phyloP scores from a whole-genome alignment of 2,329 filamentous ascomycete genomes.

The Nemania serpens region DNA sequence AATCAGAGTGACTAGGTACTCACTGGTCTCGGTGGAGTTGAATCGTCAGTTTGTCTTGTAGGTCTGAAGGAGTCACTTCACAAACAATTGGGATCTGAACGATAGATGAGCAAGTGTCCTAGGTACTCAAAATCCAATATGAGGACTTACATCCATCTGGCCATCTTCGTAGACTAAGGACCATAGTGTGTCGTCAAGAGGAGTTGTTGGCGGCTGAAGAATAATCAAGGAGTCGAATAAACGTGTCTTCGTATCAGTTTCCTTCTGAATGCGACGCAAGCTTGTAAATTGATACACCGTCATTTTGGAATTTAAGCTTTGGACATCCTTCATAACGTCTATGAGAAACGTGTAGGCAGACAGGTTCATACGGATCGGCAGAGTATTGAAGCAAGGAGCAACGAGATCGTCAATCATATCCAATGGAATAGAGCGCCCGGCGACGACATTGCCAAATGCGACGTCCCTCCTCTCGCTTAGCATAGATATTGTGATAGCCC shows the following conservation, averaged over 20 bases:
- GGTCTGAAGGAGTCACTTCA: conserved; percentile 66
- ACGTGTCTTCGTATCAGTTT: conserved; percentile 48
- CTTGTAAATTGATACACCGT: conserved; percentile 76
- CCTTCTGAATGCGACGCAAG: conserved; percentile 70
- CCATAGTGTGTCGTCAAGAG: conserved; percentile 62
- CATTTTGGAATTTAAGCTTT: conserved; percentile 64
- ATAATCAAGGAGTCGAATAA: conserved; percentile 84
- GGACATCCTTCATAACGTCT: conserved; percentile 63
- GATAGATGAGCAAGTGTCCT: conserved; percentile 28
- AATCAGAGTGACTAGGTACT: conserved; percentile 12
- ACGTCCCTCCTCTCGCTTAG: conserved; percentile 65
- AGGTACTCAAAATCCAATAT: background rate
- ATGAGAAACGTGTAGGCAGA: conserved; percentile 53
- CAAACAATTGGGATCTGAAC: conserved; percentile 70
- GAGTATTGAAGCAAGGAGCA: conserved; percentile 91
- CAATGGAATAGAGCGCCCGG: conserved; percentile 71
- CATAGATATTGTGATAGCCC: conserved; percentile 67
- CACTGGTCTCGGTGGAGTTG: conserved; percentile 66
- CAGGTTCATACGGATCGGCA: conserved; percentile 70
- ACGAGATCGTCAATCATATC: conserved; percentile 72
- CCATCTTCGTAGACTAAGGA: conserved; percentile 60
- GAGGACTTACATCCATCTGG: conserved; percentile 66
- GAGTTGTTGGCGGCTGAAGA: conserved; percentile 68
- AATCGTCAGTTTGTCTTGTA: conserved; percentile 58
- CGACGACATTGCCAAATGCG: conserved; percentile 87